These are phyloP conservation scores for Eucalyptus sp. DNA, from an alignment of 345 rosid species.

Conservation along the genomic window DNA sequence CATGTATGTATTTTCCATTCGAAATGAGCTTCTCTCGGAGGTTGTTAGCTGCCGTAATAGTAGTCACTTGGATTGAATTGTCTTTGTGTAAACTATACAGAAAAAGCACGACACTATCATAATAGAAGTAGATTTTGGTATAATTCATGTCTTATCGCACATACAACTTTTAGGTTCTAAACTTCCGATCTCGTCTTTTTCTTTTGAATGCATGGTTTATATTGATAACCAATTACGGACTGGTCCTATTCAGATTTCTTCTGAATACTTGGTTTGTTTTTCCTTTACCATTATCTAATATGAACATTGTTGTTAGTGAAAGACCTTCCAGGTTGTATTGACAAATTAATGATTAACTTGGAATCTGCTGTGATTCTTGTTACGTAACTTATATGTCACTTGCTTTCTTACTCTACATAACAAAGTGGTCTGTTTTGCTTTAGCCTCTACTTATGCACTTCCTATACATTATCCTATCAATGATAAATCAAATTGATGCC, in stretches of 20 bases:
- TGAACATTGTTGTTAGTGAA: not conserved
- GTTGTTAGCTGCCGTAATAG: not conserved
- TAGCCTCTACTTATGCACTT: not conserved
- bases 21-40: accelerated
- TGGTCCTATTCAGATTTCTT: not conserved
- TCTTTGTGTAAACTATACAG: not conserved
- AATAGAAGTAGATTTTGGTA: not conserved
- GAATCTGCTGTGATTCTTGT: not conserved
- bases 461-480: not conserved
- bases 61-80: not conserved
- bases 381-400: not conserved
- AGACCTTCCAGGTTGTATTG: not conserved
- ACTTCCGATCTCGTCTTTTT: not conserved
- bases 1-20: not conserved
- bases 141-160: not conserved
- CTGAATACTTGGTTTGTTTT: not conserved
- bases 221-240: accelerated
- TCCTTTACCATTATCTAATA: not conserved
- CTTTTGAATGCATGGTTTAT: not conserved
- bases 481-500: not conserved
- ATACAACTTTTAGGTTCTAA: not conserved
- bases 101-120: not conserved
- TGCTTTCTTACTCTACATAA: not conserved
- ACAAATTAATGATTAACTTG: not conserved
- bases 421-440: not conserved